phyloP scores from a whole-genome alignment of 345 rosid species.

The Diplotaxis tenuifolia region DNA sequence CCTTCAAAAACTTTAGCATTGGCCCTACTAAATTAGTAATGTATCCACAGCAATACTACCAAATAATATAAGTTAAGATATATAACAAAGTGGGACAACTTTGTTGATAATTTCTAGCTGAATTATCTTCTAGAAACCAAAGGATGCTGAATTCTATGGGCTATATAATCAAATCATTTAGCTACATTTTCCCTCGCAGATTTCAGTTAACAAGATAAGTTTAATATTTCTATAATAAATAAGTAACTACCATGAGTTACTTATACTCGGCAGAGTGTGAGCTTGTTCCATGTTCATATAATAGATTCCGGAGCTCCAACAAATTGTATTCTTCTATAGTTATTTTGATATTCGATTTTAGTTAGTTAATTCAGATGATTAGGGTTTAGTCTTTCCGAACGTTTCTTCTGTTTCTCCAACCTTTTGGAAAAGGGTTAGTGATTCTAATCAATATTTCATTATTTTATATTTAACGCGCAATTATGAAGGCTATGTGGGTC shows the following conservation, averaged over 20 bases:
- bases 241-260: neutral
- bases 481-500: conserved; percentile 32
- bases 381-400: conserved; percentile 19
- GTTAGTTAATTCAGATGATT: neutral
- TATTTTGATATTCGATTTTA: conserved; percentile 1
- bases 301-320: neutral
- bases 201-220: neutral
- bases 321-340: neutral
- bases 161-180: neutral
- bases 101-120: neutral
- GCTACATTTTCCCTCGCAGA: neutral
- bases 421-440: conserved; percentile 29
- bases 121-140: conserved; percentile 19
- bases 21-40: conserved; percentile 16
- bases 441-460: conserved; percentile 9
- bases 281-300: neutral
- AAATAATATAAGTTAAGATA: neutral
- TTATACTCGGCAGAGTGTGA: neutral
- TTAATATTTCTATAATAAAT: neutral
- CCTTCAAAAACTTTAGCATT: neutral
- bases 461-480: conserved; percentile 11
- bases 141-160: neutral
- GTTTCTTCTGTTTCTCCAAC: neutral
- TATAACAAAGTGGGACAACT: neutral
- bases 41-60: neutral